phyloP scores from a whole-genome alignment of 2,329 filamentous ascomycete genomes.

The Emmonsiellopsis sp. region DNA sequence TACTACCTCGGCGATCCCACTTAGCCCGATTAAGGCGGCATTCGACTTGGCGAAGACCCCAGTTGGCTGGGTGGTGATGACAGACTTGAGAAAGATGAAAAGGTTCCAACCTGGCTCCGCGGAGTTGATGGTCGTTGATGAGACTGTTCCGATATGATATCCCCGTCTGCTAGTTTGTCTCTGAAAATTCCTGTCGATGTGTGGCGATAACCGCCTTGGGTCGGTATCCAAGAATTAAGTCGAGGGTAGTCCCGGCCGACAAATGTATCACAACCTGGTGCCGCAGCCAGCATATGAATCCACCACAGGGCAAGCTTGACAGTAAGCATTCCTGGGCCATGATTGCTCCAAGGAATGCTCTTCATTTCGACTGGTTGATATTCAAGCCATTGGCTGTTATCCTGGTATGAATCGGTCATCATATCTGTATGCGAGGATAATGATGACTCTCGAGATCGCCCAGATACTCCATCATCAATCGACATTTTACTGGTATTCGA shows the following conservation, averaged over 20 bases:
- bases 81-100: not conserved
- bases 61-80: not conserved
- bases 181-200: not conserved
- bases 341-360: slow-evolving; percentile 1
- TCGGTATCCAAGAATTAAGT: not conserved
- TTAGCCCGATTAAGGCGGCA: not conserved
- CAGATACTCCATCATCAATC: not conserved
- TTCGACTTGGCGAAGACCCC: not conserved
- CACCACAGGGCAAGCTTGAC: slow-evolving; percentile 6
- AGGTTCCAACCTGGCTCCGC: not conserved
- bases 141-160: not conserved
- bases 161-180: not conserved
- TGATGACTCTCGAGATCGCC: not conserved
- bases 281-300: slow-evolving; percentile 3
- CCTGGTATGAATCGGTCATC: not conserved
- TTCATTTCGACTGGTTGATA: not conserved
- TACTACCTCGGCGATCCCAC: not conserved
- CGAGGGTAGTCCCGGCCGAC: not conserved
- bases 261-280: not conserved
- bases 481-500: slow-evolving; percentile 1
- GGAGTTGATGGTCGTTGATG: not conserved
- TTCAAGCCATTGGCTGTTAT: not conserved
- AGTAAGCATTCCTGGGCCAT: slow-evolving; percentile 2
- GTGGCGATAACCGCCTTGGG: not conserved
- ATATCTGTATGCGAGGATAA: not conserved